A percentile compares a stretch with the other conserved stretches of the same genome.
Conservation (phyloP, 1,284 basidiomycete species). For the Albatrellus sp. region DNA sequence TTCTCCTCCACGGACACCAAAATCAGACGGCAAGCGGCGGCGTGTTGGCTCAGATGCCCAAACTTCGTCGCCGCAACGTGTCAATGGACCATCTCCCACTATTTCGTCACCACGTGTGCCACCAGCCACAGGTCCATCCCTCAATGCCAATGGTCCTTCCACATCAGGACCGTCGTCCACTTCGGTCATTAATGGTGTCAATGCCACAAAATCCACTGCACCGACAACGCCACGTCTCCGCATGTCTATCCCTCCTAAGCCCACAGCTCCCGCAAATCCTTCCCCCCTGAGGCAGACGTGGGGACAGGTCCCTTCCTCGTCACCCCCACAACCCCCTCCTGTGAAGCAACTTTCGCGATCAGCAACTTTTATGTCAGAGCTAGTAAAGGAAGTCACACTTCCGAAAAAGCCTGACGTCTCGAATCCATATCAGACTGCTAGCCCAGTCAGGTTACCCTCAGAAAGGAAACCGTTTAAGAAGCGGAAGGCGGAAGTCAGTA, state of each 20-base stretch:
- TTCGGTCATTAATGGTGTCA: constrained; percentile 19
- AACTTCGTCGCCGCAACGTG: constrained; percentile 20
- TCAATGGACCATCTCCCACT: constrained; percentile 3
- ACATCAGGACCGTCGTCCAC: constrained; percentile 8
- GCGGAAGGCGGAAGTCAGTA: constrained; percentile 14
- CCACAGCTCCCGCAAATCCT: constrained; percentile 46
- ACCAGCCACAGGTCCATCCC: constrained; percentile 7
- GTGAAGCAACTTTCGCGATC: constrained; percentile 32
- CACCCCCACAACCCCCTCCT: constrained; percentile 23
- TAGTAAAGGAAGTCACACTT: constrained; percentile 56
- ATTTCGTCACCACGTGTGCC: constrained; percentile 7
- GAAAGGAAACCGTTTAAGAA: constrained; percentile 25
- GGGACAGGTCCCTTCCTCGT: constrained; percentile 28
- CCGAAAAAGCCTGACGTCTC: constrained; percentile 49
- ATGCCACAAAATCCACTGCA: constrained; percentile 11
- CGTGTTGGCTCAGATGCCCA: constrained; percentile 36
- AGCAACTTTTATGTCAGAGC: constrained; percentile 49
- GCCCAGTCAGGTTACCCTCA: constrained; percentile 34
- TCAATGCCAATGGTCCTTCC: constrained; percentile 5
- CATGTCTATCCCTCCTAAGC: constrained; percentile 29
- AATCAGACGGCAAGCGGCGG: constrained; percentile 46
- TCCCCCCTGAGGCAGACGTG: constrained; percentile 61
- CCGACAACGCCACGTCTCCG: constrained; percentile 20
- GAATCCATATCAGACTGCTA: constrained; percentile 61
- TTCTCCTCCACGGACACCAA: constrained; percentile 22